These are phyloP conservation scores for Sporothrix sp. DNA, from an alignment of 2,329 filamentous ascomycete species.

Conservation along the genomic window DNA sequence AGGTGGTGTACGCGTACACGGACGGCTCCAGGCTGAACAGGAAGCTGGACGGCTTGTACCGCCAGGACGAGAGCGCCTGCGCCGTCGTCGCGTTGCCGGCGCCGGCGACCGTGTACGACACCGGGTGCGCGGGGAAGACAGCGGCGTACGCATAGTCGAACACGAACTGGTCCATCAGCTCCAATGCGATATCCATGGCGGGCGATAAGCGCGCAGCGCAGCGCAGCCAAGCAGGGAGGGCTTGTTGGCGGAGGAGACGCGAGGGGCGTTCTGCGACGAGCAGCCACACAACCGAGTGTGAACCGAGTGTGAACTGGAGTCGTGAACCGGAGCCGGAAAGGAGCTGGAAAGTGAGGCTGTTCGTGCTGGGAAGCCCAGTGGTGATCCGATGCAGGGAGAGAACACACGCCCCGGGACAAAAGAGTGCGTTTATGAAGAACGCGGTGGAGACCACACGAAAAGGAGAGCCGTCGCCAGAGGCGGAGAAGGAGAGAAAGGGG, in stretches of 20 bases:
- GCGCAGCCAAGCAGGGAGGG: background rate
- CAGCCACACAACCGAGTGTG: too few relatives aligned
- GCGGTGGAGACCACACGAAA: background rate
- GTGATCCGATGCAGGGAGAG: background rate
- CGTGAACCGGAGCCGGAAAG: too few relatives aligned
- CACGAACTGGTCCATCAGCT: conserved; percentile 70
- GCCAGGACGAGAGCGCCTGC: conserved; percentile 49
- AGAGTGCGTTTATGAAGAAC: background rate
- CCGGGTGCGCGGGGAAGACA: conserved; percentile 51
- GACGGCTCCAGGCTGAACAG: conserved; percentile 62
- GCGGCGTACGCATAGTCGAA: conserved; percentile 72
- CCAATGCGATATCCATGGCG: conserved; percentile 82
- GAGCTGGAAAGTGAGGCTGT: background rate
- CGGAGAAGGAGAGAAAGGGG: background rate
- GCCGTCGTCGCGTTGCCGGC: conserved; percentile 49
- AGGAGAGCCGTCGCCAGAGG: background rate
- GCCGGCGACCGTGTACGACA: conserved; percentile 39
- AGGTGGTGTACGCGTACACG: conserved; percentile 68
- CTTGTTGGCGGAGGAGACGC: background rate
- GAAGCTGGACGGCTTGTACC: conserved; percentile 63
- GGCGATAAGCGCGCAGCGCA: background rate
- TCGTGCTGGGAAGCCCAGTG: background rate
- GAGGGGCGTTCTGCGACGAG: background rate
- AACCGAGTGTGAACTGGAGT: too few relatives aligned
- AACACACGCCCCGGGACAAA: background rate